Evolutionary conservation across 306 rosid genomes (phyloP).

Genomic region (Herpetospermum pedunculosum): DNA sequence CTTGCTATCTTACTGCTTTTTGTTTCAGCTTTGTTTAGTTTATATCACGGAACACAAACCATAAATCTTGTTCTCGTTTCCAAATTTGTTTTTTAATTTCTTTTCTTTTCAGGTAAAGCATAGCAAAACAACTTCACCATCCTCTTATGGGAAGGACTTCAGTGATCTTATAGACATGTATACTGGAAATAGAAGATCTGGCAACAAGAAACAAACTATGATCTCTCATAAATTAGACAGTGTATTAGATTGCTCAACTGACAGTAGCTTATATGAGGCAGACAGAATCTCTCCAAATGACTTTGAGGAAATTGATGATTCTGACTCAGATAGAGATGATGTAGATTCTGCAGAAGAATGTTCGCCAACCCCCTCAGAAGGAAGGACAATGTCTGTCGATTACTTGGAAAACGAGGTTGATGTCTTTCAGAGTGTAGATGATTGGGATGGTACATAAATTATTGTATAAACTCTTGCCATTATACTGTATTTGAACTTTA

Average conservation of each 20-base stretch:
- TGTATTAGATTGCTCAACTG: constrained; percentile 5
- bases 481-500: background rate
- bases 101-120: constrained; percentile 50
- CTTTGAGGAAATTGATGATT: constrained; percentile 26
- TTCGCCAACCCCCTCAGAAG: constrained; percentile 21
- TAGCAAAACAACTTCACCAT: constrained; percentile 53
- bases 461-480: constrained; percentile 4
- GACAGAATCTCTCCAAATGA: constrained; percentile 29
- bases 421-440: constrained; percentile 51
- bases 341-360: constrained; percentile 23
- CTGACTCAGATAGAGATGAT: constrained; percentile 22
- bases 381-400: constrained; percentile 54
- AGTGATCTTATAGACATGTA: constrained; percentile 39
- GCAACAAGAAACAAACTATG: constrained; percentile 28
- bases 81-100: background rate
- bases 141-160: constrained; percentile 65
- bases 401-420: constrained; percentile 78
- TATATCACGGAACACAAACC: background rate
- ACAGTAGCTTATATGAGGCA: constrained; percentile 22
- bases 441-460: constrained; percentile 57
- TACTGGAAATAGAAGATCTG: constrained; percentile 27
- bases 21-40: background rate
- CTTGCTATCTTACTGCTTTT: background rate
- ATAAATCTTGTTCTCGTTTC: background rate
- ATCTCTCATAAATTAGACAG: constrained; percentile 22